A percentile compares a stretch with the other conserved stretches of the same genome.
phyloP scores from a whole-genome alignment of 225 moss, liverwort and hornwort species.

The Bryoerythrophyllum caledonicum region DNA sequence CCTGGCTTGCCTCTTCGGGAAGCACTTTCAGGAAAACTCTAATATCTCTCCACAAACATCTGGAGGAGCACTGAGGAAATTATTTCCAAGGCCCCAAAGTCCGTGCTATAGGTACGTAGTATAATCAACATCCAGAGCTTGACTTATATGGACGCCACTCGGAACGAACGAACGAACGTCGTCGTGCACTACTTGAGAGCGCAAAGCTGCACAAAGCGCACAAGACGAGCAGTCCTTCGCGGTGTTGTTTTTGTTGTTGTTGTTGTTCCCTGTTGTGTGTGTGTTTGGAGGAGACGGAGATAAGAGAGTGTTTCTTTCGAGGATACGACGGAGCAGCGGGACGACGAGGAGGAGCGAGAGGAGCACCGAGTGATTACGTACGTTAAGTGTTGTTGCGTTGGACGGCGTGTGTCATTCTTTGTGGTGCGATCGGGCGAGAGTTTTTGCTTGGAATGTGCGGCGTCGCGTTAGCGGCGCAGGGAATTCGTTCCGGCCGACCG shows the following conservation, averaged over 20 bases:
- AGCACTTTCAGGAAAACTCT: no score
- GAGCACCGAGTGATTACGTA: background rate
- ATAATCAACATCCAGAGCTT: no score
- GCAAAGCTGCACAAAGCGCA: background rate
- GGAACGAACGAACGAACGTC: no score
- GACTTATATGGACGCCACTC: no score
- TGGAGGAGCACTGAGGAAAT: no score
- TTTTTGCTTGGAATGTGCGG: background rate
- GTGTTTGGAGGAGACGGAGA: background rate
- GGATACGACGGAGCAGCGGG: background rate
- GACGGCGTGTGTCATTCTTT: background rate
- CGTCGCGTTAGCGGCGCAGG: no score
- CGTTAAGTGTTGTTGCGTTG: background rate
- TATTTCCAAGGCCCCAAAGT: no score
- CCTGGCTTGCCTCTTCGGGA: no score
- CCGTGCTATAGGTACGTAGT: no score
- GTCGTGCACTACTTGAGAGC: no score
- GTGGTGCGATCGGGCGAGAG: slow-evolving; percentile 12
- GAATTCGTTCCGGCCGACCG: background rate
- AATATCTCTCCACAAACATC: no score
- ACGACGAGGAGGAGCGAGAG: background rate
- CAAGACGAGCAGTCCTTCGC: background rate
- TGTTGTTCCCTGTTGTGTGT: background rate
- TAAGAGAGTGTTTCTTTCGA: background rate
- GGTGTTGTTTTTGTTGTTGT: no score